phyloP scores from a whole-genome alignment of 2,329 filamentous ascomycete genomes.

The Fusarium newnesense region DNA sequence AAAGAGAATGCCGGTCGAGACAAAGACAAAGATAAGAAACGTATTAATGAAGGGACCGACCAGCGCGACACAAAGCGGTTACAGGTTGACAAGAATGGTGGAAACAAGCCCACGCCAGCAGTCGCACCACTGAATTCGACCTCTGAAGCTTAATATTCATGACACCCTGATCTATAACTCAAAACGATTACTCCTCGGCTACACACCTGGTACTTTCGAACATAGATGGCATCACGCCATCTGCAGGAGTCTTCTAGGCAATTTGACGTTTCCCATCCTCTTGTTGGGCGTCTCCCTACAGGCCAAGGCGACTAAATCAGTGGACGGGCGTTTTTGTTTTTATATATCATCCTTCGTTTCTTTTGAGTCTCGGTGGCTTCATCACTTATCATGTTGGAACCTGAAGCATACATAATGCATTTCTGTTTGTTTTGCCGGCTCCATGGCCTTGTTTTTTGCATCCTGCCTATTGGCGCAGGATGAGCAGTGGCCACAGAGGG shows the following conservation, averaged over 20 bases:
- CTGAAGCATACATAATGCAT: not conserved
- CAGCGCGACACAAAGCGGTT: slow-evolving; percentile 49
- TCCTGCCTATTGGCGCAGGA: slow-evolving; percentile 7
- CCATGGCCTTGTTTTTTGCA: slow-evolving; percentile 11
- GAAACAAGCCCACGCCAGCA: slow-evolving; percentile 16
- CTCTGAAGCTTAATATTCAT: slow-evolving; percentile 16
- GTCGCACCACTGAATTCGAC: slow-evolving; percentile 13
- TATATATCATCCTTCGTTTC: slow-evolving; percentile 1
- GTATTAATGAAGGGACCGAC: slow-evolving; percentile 47
- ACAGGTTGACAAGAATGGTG: slow-evolving; percentile 45
- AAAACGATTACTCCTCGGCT: not conserved
- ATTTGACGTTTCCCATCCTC: not conserved
- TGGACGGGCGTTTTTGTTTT: slow-evolving; percentile 25
- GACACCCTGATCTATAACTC: not conserved
- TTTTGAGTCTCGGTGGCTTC: not conserved
- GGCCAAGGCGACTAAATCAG: not conserved
- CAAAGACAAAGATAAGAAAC: slow-evolving; percentile 54
- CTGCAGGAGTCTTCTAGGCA: slow-evolving; percentile 14
- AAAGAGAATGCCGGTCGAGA: slow-evolving; percentile 51
- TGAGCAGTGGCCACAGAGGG: slow-evolving; percentile 1
- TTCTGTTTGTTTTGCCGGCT: slow-evolving; percentile 11
- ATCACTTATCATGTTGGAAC: not conserved
- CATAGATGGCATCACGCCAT: slow-evolving; percentile 1
- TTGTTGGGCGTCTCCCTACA: slow-evolving; percentile 1
- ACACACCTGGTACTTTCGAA: not conserved